Evolutionary conservation across 139 green algal genomes (phyloP), one percentile per base, ranked within the genome.

Genomic region (Pleodorina starrii): DNA sequence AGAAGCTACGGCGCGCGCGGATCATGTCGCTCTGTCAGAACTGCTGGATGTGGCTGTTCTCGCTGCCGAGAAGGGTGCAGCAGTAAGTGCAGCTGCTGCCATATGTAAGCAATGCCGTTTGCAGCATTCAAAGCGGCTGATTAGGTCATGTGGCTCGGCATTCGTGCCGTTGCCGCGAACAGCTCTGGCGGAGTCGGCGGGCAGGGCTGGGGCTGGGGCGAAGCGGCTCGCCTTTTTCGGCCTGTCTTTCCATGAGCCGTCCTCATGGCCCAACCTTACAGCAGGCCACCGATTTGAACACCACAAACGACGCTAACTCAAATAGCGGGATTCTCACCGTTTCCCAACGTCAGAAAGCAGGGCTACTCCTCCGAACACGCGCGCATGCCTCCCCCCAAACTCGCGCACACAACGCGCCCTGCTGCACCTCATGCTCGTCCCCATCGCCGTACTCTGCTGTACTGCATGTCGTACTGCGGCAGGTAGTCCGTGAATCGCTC

Each of bases 401-500:
- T 17, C 51, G 14, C 51, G 17, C 51, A 17, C 14, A 60, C 17
- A 60, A 60, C 14, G 14, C 14, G 17, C 14, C 17, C 51, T 60
- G 14, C 51, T 60, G 14, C 51, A 14, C 51, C 51, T 60, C 17
- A 14, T 60, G 14, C 51, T 60, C 51, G 14, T 14, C 17, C 14
- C 51, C 17, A 4, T 60, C 21, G 73, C 43, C 27, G 1, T 25
- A 0, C 50, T 12, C 57, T 5, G 25, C 35, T 48, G 4, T 48
- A 9, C 36, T 77, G 19, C 69, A 19, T 77, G 19, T 25, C 69
- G 10, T 36, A 40, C 72, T 27, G 14, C 57, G 42, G 40, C 91
- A 97, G 95, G 91, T 98, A 0, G 91, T 98, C 16, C 85, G 81
- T 35, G 93, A 91, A 0, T 88, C 89, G 0, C 88, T 96, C 25